Conservation (phyloP, 768 basidiomycete genomes). For the Pholiota microspora region DNA sequence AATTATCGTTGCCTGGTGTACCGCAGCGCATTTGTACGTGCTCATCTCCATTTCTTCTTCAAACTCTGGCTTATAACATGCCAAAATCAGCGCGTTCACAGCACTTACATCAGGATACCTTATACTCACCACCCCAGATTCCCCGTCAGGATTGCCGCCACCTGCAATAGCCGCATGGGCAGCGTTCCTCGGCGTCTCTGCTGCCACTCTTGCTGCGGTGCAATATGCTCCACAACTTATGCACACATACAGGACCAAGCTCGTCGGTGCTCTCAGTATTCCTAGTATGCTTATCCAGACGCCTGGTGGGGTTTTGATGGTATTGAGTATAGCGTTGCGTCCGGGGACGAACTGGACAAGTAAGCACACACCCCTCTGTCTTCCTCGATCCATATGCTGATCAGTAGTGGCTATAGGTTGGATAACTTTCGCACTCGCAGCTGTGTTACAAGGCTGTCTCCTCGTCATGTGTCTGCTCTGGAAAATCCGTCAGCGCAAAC, state of each 20-base stretch:
- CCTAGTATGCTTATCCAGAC: constrained; percentile 96
- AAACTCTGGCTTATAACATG: not conserved
- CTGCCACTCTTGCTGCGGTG: constrained; percentile 71
- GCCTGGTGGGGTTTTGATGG: constrained; percentile 88
- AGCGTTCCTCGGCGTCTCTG: constrained; percentile 81
- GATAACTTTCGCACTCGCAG: constrained; percentile 79
- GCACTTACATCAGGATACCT: constrained; percentile 63
- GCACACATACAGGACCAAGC: constrained; percentile 71
- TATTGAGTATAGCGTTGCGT: constrained; percentile 72
- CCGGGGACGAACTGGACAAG: constrained; percentile 87
- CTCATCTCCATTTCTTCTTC: not conserved
- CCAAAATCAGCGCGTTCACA: constrained; percentile 58
- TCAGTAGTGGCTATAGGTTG: constrained; percentile 47
- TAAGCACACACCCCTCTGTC: constrained; percentile 27
- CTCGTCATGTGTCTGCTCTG: constrained; percentile 85
- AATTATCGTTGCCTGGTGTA: constrained; percentile 69
- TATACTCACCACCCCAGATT: constrained; percentile 39
- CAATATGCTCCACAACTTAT: constrained; percentile 90
- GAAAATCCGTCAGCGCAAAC: constrained; percentile 72
- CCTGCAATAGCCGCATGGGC: constrained; percentile 57
- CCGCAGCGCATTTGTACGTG: constrained; percentile 71
- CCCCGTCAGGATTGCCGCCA: constrained; percentile 31
- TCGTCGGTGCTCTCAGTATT: constrained; percentile 92
- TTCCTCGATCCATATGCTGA: not conserved
- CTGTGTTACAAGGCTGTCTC: constrained; percentile 78